Evolutionary conservation across 2,329 filamentous ascomycete genomes (phyloP), one percentile per base, ranked within the genome.

Genomic region (Colletotrichum sidae): DNA sequence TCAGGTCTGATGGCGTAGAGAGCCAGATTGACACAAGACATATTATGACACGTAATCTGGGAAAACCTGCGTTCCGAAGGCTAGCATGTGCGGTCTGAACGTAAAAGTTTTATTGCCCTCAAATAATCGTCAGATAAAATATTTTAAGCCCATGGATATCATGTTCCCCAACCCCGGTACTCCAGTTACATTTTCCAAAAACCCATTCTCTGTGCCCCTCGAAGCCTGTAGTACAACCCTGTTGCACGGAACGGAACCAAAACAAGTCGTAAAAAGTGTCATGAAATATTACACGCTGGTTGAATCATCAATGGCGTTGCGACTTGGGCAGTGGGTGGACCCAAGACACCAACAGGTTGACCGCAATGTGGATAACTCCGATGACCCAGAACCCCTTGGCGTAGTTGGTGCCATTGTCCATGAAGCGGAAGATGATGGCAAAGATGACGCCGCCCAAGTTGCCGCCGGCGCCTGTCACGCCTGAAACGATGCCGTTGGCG

Each of bases 371-470:
- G 17, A 97, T 89, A 44, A 90, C 81, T 3, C 94, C 94, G 72
- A 95, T 93, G 65, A 96, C 90, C 92, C 92, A 96, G 68, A 96
- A 87, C 0, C 87, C 87, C 75, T 84, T 88, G 10, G 83, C 87
- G 73, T 94, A 96, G 72, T 90, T 79, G 2, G 80, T 86, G 6
- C 88, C 88, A 53, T 86, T 82, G 60, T 79, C 79, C 76, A 82
- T 80, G 78, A 94, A 96, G 54, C 93, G 84, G 83, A 95, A 97
- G 73, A 93, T 88, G 74, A 96, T 87, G 17, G 93, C 91, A 72
- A 96, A 97, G 53, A 96, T 77, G 55, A 97, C 88, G 11, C 94
- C 94, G 4, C 94, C 94, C 9, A 97, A 77, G 72, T 97, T 97
- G 1, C 94, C 94, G 8, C 86, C 83, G 0, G 91, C 93, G 9